Conservation (phyloP, 768 basidiomycete species). For the Collybia sordida region DNA sequence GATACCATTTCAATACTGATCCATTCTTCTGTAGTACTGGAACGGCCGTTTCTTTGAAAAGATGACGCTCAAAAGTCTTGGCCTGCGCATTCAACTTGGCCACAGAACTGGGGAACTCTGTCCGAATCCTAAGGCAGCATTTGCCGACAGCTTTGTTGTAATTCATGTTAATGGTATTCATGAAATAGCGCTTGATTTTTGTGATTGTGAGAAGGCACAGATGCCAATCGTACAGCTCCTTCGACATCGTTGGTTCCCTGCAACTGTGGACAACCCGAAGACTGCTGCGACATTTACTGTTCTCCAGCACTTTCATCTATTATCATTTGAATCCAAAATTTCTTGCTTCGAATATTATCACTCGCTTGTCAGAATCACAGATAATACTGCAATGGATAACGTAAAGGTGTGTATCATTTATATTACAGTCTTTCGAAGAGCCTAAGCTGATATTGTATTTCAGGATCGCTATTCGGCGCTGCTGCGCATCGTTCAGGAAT, state of each 20-base stretch:
- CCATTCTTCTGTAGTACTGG: too few relatives aligned
- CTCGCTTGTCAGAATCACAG: slow-evolving; percentile 16
- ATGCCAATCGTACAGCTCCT: slow-evolving; percentile 26
- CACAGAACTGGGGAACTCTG: slow-evolving; percentile 16
- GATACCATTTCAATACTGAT: neutral
- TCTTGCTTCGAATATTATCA: slow-evolving; percentile 26
- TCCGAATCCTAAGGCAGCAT: slow-evolving; percentile 3
- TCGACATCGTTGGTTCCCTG: slow-evolving; percentile 17
- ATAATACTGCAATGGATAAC: slow-evolving; percentile 20
- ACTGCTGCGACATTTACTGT: slow-evolving; percentile 26
- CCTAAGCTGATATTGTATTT: too few relatives aligned
- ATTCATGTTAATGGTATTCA: slow-evolving; percentile 26
- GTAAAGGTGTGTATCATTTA: slow-evolving; percentile 10
- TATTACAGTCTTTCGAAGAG: too few relatives aligned
- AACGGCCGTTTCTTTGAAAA: neutral
- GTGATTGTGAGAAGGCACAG: slow-evolving; percentile 19
- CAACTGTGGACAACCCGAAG: slow-evolving; percentile 18
- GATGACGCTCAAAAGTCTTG: neutral
- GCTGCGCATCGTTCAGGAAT: slow-evolving; percentile 14
- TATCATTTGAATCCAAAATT: slow-evolving; percentile 26
- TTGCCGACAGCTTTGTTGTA: slow-evolving; percentile 20
- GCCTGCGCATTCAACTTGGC: slow-evolving; percentile 16
- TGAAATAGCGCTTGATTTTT: slow-evolving; percentile 24
- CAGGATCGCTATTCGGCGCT: slow-evolving; percentile 13
- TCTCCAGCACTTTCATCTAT: slow-evolving; percentile 22